These are phyloP conservation scores for Ophiostoma australiae DNA, from an alignment of 2,329 filamentous ascomycete genomes.

Conservation along the genomic window DNA sequence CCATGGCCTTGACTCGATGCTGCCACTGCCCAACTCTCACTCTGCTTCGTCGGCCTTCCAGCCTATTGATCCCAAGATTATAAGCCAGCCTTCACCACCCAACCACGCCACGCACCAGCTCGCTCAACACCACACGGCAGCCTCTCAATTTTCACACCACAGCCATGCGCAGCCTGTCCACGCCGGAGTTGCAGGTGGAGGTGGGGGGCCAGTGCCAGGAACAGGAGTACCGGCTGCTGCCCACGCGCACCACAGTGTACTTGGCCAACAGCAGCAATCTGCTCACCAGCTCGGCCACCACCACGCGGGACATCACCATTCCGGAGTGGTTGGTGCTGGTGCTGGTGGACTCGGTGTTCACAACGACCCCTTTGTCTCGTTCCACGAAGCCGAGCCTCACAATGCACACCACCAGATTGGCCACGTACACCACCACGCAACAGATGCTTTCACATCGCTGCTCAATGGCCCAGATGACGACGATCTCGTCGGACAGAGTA, in stretches of 20 bases:
- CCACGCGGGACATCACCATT: conserved; percentile 28
- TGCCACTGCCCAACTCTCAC: conserved; percentile 28
- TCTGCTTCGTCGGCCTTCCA: conserved; percentile 37
- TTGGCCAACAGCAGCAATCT: conserved; percentile 2
- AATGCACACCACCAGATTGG: conserved; percentile 32
- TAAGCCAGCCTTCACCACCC: conserved; percentile 40
- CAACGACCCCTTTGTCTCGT: conserved; percentile 35
- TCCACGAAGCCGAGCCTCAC: conserved; percentile 36
- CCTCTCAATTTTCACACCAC: conserved; percentile 13
- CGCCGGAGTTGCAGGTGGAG: not conserved
- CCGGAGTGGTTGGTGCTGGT: conserved; percentile 6
- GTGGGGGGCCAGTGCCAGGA: not conserved
- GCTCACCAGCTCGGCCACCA: conserved; percentile 28
- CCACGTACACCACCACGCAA: conserved; percentile 33
- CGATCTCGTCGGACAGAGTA: conserved; percentile 17
- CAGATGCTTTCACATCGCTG: conserved; percentile 50
- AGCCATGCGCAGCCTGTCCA: not conserved
- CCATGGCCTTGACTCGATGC: conserved; percentile 28
- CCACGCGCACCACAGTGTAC: not conserved
- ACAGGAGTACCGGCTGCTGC: not conserved
- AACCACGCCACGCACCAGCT: conserved; percentile 4
- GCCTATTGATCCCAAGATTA: conserved; percentile 58
- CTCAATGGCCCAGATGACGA: conserved; percentile 45
- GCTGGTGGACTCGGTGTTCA: conserved; percentile 20
- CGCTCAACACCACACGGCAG: not conserved